These are phyloP conservation scores for Geum urbanum DNA, from an alignment of 306 rosid species.

Conservation along the genomic window DNA sequence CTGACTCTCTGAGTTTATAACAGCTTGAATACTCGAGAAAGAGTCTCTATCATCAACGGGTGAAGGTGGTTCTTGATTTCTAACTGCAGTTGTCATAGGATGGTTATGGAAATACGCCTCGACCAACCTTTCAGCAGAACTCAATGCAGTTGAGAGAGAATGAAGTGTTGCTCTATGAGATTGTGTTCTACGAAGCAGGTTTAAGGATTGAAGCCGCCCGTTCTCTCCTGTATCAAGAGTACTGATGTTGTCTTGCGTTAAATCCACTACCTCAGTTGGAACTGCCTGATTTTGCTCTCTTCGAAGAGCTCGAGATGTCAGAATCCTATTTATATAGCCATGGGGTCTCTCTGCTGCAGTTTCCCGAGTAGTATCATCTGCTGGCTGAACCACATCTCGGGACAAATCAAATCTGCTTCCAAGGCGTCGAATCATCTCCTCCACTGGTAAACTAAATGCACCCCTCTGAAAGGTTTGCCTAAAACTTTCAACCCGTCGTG, in stretches of 20 bases:
- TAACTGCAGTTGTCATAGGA: conserved; percentile 31
- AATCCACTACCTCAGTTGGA: conserved; percentile 55
- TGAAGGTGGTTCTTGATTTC: conserved; percentile 64
- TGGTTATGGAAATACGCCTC: conserved; percentile 59
- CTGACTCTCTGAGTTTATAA: conserved; percentile 79
- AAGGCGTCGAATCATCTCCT: conserved; percentile 84
- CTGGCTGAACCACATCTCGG: conserved; percentile 48
- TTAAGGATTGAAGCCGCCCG: conserved; percentile 44
- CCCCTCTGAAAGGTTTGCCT: conserved; percentile 77
- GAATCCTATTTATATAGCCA: conserved; percentile 61
- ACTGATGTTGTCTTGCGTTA: conserved; percentile 38
- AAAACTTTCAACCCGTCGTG: conserved; percentile 83
- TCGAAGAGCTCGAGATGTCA: conserved; percentile 69
- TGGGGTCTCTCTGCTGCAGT: conserved; percentile 52
- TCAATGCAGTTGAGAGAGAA: conserved; percentile 58
- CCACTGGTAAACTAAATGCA: conserved; percentile 57
- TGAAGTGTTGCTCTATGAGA: conserved; percentile 50
- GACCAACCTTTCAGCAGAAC: conserved; percentile 58
- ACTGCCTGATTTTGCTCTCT: conserved; percentile 56
- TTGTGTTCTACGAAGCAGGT: conserved; percentile 52
- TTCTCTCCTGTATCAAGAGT: conserved; percentile 47
- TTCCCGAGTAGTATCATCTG: conserved; percentile 52
- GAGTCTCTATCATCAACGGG: conserved; percentile 89
- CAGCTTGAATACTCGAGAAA: conserved; percentile 88
- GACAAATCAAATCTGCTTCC: conserved; percentile 70